These are phyloP conservation scores for Neofusicoccum kwambonambiense DNA, from an alignment of 2,329 filamentous ascomycete genomes.

Conservation along the genomic window DNA sequence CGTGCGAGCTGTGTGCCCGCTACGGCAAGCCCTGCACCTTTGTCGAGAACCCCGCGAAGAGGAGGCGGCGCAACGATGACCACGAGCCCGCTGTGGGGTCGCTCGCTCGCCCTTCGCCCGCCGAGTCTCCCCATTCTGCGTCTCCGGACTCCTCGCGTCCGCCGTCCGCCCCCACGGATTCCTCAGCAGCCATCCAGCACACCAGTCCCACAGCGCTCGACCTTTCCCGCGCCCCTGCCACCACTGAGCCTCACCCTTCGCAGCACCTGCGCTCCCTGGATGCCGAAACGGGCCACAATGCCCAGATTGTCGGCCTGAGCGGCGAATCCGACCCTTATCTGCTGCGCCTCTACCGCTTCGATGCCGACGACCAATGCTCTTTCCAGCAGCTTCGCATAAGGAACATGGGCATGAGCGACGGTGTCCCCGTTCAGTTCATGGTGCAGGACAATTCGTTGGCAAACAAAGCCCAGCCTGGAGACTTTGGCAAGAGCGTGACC, in stretches of 20 bases:
- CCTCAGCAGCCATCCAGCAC: neutral
- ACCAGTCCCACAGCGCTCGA: neutral
- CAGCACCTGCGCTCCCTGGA: slow-evolving; percentile 31
- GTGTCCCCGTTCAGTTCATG: slow-evolving; percentile 34
- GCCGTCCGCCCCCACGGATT: neutral
- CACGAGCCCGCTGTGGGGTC: neutral
- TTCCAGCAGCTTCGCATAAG: slow-evolving; percentile 32
- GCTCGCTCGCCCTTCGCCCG: neutral
- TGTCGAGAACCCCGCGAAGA: slow-evolving; percentile 39
- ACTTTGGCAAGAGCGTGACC: slow-evolving; percentile 25
- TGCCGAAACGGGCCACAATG: slow-evolving; percentile 30
- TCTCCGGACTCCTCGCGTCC: neutral
- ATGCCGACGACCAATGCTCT: slow-evolving; percentile 33
- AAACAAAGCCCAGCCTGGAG: slow-evolving; percentile 35
- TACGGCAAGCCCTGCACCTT: slow-evolving; percentile 48
- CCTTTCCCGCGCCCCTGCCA: neutral
- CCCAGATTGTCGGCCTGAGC: slow-evolving; percentile 33
- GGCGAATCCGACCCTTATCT: slow-evolving; percentile 34
- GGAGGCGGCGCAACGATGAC: slow-evolving; percentile 27
- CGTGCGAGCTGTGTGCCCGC: slow-evolving; percentile 45
- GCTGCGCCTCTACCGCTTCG: slow-evolving; percentile 32
- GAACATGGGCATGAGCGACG: slow-evolving; percentile 23
- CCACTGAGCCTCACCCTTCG: slow-evolving; percentile 19
- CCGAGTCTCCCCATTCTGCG: neutral
- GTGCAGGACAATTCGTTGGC: slow-evolving; percentile 35